A percentile compares a stretch with the other conserved stretches of the same genome.
Conservation (phyloP, 1,284 basidiomycete genomes). For the Melampsora larici-populina region DNA sequence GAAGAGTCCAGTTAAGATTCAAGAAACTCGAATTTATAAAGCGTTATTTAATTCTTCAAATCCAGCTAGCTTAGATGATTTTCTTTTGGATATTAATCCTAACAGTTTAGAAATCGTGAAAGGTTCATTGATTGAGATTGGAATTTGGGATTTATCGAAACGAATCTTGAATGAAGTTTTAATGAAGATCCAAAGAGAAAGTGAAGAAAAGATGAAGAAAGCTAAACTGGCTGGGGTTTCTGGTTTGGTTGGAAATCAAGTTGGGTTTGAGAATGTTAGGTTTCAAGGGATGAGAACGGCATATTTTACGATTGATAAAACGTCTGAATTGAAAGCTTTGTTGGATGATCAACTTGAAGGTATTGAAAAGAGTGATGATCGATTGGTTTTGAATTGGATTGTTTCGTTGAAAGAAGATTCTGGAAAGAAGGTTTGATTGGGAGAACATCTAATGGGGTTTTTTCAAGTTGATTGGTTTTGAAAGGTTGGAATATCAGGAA, state of each 20-base stretch:
- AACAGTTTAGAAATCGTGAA: conserved; percentile 73
- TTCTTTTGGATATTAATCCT: conserved; percentile 72
- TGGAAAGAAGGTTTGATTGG: conserved; percentile 61
- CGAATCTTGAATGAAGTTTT: conserved; percentile 66
- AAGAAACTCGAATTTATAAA: conserved; percentile 89
- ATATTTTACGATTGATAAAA: conserved; percentile 91
- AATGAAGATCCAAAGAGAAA: conserved; percentile 64
- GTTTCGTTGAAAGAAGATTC: conserved; percentile 94
- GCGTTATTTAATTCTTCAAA: conserved; percentile 91
- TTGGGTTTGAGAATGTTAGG: conserved; percentile 87
- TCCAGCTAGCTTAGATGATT: conserved; percentile 69
- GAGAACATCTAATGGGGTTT: no score
- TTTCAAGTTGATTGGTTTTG: no score
- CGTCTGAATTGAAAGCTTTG: conserved; percentile 66
- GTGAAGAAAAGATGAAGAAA: conserved; percentile 48
- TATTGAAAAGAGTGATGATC: conserved; percentile 54
- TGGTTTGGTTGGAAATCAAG: conserved; percentile 69
- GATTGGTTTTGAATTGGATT: conserved; percentile 83
- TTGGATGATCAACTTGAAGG: conserved; percentile 57
- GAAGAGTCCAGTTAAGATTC: conserved; percentile 74
- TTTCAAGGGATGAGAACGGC: conserved; percentile 96
- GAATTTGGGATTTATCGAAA: conserved; percentile 82
- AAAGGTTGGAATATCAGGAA: no score
- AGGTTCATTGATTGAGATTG: conserved; percentile 79
- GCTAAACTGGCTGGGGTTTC: conserved; percentile 8